A percentile compares a stretch with the other conserved stretches of the same genome.
These are phyloP conservation scores for Ganoderma meredithae DNA, from an alignment of 1,284 basidiomycete genomes.

Conservation along the genomic window DNA sequence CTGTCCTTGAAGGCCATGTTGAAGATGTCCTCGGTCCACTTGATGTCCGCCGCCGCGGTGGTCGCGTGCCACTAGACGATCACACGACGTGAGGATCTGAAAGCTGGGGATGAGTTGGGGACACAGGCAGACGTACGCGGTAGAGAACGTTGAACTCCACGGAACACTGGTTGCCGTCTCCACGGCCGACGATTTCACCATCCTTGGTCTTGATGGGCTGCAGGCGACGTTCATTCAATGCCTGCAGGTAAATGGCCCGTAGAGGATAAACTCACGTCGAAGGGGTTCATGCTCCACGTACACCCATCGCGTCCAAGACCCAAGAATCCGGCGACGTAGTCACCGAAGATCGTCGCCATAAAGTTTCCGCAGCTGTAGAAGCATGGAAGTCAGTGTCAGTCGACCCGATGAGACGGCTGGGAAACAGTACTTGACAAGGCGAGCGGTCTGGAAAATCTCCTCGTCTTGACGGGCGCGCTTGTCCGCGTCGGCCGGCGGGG, in stretches of 20 bases:
- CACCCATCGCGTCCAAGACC: conserved; percentile 67
- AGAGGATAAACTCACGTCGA: conserved; percentile 51
- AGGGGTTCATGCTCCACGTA: conserved; percentile 68
- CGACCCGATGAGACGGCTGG: background rate
- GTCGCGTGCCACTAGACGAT: conserved; percentile 69
- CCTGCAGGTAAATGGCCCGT: background rate
- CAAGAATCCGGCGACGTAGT: conserved; percentile 79
- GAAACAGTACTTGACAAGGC: conserved; percentile 76
- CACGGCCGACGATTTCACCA: conserved; percentile 62
- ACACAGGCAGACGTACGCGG: conserved; percentile 41
- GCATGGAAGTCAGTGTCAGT: conserved; percentile 9
- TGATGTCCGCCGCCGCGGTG: conserved; percentile 63
- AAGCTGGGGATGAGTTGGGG: background rate
- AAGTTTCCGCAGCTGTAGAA: conserved; percentile 49
- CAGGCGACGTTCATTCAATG: background rate
- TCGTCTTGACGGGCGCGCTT: conserved; percentile 61
- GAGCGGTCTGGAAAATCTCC: conserved; percentile 78
- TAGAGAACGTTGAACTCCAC: conserved; percentile 81
- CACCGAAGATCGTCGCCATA: conserved; percentile 73
- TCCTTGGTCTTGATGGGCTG: conserved; percentile 54
- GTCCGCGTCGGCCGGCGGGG: conserved; percentile 42
- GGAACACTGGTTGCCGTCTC: conserved; percentile 76
- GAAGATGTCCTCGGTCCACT: conserved; percentile 66
- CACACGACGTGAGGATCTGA: background rate
- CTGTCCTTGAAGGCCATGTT: conserved; percentile 46